Evolutionary conservation across 352 stramenopile species (phyloP).

Genomic region (Pythium sukuiense): DNA sequence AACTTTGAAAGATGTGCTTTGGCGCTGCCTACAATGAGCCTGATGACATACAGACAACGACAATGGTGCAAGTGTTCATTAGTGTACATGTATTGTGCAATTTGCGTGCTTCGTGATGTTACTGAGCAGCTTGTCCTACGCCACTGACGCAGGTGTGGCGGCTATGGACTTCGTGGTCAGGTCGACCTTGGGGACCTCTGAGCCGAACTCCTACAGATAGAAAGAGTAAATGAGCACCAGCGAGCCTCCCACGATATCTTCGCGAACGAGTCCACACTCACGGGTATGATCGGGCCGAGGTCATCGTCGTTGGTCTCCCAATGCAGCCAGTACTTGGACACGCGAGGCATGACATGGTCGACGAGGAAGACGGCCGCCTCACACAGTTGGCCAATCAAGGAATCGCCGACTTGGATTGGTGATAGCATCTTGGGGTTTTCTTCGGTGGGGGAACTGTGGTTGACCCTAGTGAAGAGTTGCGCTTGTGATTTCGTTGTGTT

Average conservation of each 20-base stretch:
- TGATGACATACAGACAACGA: not conserved
- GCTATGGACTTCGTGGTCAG: not conserved
- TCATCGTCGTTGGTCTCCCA: slow-evolving; percentile 38
- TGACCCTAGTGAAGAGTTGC: not conserved
- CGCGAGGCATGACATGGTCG: slow-evolving; percentile 43
- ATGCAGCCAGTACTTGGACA: slow-evolving; percentile 46
- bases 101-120: not conserved
- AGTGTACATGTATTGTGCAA: not conserved
- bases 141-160: not conserved
- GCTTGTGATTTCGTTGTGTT: slow-evolving; percentile 4
- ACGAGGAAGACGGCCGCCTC: slow-evolving; percentile 36
- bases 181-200: not conserved
- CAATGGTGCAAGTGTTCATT: too few species aligned
- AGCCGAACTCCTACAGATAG: not conserved
- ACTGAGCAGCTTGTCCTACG: not conserved
- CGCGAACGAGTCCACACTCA: slow-evolving; percentile 1
- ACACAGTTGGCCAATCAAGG: slow-evolving; percentile 39
- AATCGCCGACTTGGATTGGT: slow-evolving; percentile 40
- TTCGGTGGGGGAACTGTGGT: not conserved
- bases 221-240: not conserved
- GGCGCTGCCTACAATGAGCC: not conserved
- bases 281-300: slow-evolving; percentile 26
- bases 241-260: too few species aligned
- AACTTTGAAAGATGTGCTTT: not conserved
- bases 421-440: slow-evolving; percentile 28